Evolutionary conservation across 2,329 filamentous ascomycete species (phyloP), one percentile per base, ranked within the genome.

Genomic region (Xylaria sp.): DNA sequence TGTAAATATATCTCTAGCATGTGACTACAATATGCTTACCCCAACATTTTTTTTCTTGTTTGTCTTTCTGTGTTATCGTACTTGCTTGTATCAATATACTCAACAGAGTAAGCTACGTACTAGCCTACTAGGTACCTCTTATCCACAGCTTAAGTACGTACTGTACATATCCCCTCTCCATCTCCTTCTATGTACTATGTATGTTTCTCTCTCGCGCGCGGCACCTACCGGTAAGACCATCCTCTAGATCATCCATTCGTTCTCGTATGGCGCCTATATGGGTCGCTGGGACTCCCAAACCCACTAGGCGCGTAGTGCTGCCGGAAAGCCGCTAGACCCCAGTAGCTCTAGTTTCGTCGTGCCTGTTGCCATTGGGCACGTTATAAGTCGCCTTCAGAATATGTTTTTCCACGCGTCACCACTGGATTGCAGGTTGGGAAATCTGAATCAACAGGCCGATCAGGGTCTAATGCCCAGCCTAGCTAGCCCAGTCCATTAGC

Each of bases 251-350:
- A 34, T 42, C 61, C 30, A 58, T 42, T 64, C 53, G 47, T 32
- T 7, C 24, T 30, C n/a, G 53, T 53, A 36, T 36, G 34, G 34
- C 34, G 34, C 34, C 34, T 36, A 11, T 36, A 62, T 56, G 50
- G 61, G 30, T 27, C 45, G 30, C 30, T 57, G 55, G 45, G 34
- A 21, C 30, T 55, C 50, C 57, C 47, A 62, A 61, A 27, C 45
- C 42, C 53, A 59, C 54, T 61, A 55, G 48, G 42, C 61, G 53
- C 62, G 47, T 62, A 65, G 62, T 62, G 58, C 14, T 59, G 62
- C 66, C 61, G 66, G 51, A 63, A 60, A n/a, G 61, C 47, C 61
- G 48, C 62, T 66, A 59, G 55, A 21, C 61, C 63, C 42, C 50
- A 51, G 61, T 57, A n/a, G 19, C 34, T 34, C 65, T 64, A 64